Evolutionary conservation across 768 basidiomycete genomes (phyloP).

Genomic region (Leccinum subtestaceum): DNA sequence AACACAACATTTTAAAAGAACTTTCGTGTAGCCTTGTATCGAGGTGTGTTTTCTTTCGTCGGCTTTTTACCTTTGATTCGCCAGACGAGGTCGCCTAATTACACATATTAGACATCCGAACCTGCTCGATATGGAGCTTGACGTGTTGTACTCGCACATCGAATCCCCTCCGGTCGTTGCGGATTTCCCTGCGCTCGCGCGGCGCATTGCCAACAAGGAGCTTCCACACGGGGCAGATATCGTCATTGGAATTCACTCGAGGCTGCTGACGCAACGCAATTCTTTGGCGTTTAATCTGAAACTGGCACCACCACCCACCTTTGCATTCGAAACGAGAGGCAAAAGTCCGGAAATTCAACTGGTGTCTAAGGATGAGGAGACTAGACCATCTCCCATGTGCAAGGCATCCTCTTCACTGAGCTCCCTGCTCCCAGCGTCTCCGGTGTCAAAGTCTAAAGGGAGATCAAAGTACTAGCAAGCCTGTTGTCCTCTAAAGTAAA

Average conservation of each 20-base stretch:
- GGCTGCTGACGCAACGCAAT: background rate
- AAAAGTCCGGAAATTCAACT: no score
- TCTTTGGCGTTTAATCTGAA: background rate
- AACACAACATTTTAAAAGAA: constrained; percentile 25
- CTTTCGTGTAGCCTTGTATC: constrained; percentile 19
- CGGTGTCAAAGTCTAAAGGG: no score
- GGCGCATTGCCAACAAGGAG: constrained; percentile 18
- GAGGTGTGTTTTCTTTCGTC: constrained; percentile 4
- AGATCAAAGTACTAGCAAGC: no score
- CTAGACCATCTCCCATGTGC: no score
- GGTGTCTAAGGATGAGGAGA: no score
- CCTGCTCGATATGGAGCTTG: constrained; percentile 21
- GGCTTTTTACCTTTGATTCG: background rate
- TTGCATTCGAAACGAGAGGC: no score
- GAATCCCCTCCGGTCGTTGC: constrained; percentile 12
- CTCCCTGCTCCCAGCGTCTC: no score
- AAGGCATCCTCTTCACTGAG: no score
- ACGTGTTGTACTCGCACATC: constrained; percentile 21
- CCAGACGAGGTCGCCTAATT: background rate
- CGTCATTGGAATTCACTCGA: background rate
- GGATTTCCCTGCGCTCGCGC: constrained; percentile 10
- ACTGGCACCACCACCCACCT: background rate
- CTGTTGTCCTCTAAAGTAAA: no score
- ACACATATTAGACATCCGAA: constrained; percentile 7
- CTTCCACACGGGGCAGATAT: constrained; percentile 2